Evolutionary conservation across 2,329 filamentous ascomycete species (phyloP).

Genomic region (Penicillium polonicum): DNA sequence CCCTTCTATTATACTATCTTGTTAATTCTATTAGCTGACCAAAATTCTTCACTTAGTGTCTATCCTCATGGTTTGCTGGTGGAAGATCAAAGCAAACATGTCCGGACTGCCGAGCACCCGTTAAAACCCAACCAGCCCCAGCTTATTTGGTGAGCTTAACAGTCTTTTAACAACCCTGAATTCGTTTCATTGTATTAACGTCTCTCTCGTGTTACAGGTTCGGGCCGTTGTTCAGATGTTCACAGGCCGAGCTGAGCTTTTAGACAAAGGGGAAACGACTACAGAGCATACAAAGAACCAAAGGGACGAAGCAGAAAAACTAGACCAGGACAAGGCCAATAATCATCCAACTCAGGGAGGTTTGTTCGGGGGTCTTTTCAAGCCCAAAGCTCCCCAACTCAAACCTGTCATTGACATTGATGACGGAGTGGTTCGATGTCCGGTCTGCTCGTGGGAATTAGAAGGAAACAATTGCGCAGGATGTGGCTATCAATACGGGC

Average conservation of each 20-base stretch:
- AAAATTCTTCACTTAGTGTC: conserved; percentile 46
- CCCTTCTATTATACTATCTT: background rate
- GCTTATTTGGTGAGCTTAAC: conserved; percentile 57
- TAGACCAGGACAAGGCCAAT: conserved; percentile 61
- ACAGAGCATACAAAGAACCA: conserved; percentile 60
- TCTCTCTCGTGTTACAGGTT: conserved; percentile 45
- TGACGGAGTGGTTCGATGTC: conserved; percentile 63
- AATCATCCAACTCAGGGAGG: conserved; percentile 52
- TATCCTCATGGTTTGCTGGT: conserved; percentile 56
- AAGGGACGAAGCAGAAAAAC: conserved; percentile 58
- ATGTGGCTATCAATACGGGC: conserved; percentile 52
- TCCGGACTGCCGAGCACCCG: conserved; percentile 63
- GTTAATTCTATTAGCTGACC: conserved; percentile 17
- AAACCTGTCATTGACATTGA: conserved; percentile 54
- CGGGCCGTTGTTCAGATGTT: conserved; percentile 65
- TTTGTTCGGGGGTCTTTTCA: conserved; percentile 64
- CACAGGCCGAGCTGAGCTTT: conserved; percentile 57
- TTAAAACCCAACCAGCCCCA: conserved; percentile 60
- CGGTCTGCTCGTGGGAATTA: conserved; percentile 62
- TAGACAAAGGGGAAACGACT: conserved; percentile 62
- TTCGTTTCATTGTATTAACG: background rate
- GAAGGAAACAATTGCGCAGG: conserved; percentile 55
- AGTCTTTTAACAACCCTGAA: background rate
- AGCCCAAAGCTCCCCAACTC: conserved; percentile 28
- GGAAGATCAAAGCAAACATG: conserved; percentile 62